Evolutionary conservation across 306 rosid genomes (phyloP), one percentile per base, ranked within the genome.

Genomic region (Ammopiptanthus mongolicus): DNA sequence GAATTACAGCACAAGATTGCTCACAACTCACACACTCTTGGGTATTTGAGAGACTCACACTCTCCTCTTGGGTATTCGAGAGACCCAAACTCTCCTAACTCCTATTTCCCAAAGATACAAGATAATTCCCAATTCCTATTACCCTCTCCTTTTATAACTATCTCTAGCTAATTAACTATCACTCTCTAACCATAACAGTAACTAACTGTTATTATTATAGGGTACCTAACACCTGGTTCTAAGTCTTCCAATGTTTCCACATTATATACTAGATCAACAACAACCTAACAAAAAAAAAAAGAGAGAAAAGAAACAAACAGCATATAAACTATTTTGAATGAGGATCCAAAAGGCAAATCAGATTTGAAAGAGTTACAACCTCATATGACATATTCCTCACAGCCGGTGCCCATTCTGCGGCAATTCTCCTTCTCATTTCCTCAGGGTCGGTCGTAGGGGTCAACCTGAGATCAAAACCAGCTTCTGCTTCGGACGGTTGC

Each of bases 401-500:
- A 12, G 87, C 84, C 0, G 93, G 98, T 0, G 91, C 98, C 98
- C 98, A 95, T 82, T 95, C 98, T 34, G 75, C 82, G 0, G 90
- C 84, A 76, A 90, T 88, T 75, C 84, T 85, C 84, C 87, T 82
- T 75, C 79, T 90, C 69, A 95, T 42, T 61, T 78, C 85, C 33
- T 88, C 96, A 2, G 88, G 92, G 74, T 91, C 89, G 0, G 85
- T 82, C 0, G 87, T 84, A 0, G 98, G 97, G 11, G 98, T 90
- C 65, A 94, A 22, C 76, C 97, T 80, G 33, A 91, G 65, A 78
- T 94, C 85, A 55, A 94, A 94, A 14, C 97, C 97, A 7, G 97
- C 98, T 28, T 91, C 98, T 0, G 97, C 98, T 80, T 87, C 96
- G 0, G 97, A 95, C 63, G 98, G 96, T 65, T 91, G 98, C 85